These are phyloP conservation scores for Micractinium conductrix DNA, from an alignment of 139 green algal genomes.

Conservation along the genomic window DNA sequence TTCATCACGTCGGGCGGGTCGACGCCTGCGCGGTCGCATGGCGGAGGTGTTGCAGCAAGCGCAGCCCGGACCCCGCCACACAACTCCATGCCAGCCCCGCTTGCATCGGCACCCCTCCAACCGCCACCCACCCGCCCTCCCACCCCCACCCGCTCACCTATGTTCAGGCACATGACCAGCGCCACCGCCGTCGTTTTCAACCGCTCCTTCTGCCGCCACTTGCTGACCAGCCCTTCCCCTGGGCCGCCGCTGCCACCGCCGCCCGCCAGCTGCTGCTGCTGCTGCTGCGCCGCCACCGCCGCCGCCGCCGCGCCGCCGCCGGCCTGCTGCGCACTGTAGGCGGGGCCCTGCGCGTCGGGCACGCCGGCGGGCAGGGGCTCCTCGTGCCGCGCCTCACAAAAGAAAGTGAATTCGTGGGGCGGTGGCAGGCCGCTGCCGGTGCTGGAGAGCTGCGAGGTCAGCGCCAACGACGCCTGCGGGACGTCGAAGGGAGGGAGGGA, in stretches of 20 bases:
- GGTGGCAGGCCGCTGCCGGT: conserved; percentile 11
- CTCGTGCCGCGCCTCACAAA: conserved; percentile 42
- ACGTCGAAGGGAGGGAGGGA: too few species aligned
- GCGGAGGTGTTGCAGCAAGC: too few species aligned
- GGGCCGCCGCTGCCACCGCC: neutral
- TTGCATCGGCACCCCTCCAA: too few species aligned
- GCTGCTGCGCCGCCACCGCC: neutral
- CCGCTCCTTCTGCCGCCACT: conserved; percentile 92
- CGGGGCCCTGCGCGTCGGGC: neutral
- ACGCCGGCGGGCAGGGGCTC: neutral
- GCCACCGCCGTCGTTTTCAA: conserved; percentile 93
- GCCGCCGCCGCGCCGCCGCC: neutral
- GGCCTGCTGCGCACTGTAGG: neutral
- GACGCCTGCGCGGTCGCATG: conserved; percentile 74
- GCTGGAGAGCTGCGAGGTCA: neutral
- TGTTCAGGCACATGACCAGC: conserved; percentile 98
- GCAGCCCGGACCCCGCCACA: too few species aligned
- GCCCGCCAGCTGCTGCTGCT: neutral
- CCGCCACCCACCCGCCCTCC: too few species aligned
- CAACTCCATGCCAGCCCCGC: too few species aligned
- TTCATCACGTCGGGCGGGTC: conserved; percentile 97
- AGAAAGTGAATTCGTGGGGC: conserved; percentile 24
- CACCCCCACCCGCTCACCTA: conserved; percentile 57
- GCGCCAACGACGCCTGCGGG: conserved; percentile 19
- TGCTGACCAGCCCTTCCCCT: conserved; percentile 40